A percentile compares a stretch with the other conserved stretches of the same genome.
phyloP scores from a whole-genome alignment of 306 rosid genomes.

The Cicer yamashitae region DNA sequence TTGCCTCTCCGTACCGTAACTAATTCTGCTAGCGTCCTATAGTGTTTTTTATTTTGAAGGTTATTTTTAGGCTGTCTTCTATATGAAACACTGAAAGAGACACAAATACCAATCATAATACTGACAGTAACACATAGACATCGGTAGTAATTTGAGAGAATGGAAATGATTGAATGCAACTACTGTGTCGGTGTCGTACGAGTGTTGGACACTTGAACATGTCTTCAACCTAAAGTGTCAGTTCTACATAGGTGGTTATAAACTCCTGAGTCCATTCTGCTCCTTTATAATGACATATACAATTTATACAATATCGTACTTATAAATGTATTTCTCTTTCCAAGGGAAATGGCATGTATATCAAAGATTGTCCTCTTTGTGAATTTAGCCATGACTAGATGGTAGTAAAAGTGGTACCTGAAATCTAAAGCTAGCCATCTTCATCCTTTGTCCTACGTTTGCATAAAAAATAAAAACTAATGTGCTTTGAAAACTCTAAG shows the following conservation, averaged over 20 bases:
- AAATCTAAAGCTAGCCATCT: slow-evolving; percentile 2
- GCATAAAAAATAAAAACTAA: neutral
- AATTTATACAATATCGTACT: neutral
- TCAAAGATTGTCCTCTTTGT: slow-evolving; percentile 22
- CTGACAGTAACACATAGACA: too few relatives aligned
- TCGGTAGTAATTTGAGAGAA: too few relatives aligned
- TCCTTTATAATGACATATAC: slow-evolving; percentile 9
- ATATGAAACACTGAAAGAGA: too few relatives aligned
- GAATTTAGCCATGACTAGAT: slow-evolving; percentile 3
- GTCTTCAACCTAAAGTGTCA: too few relatives aligned
- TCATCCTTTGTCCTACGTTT: slow-evolving; percentile 12
- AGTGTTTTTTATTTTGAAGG: slow-evolving; percentile 7
- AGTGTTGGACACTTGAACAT: too few relatives aligned
- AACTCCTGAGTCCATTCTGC: slow-evolving; percentile 15
- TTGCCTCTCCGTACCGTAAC: neutral
- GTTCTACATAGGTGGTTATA: neutral
- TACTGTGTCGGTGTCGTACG: too few relatives aligned
- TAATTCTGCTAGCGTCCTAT: neutral
- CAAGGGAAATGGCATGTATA: slow-evolving; percentile 19
- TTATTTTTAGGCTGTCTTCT: neutral
- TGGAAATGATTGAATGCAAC: too few relatives aligned
- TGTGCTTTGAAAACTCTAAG: slow-evolving; percentile 30
- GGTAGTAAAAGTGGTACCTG: slow-evolving; percentile 7
- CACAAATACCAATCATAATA: too few relatives aligned
- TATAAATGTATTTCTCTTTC: slow-evolving; percentile 28